Evolutionary conservation across 768 basidiomycete genomes (phyloP).

Genomic region (Porphyrellus cyaneotinctus): DNA sequence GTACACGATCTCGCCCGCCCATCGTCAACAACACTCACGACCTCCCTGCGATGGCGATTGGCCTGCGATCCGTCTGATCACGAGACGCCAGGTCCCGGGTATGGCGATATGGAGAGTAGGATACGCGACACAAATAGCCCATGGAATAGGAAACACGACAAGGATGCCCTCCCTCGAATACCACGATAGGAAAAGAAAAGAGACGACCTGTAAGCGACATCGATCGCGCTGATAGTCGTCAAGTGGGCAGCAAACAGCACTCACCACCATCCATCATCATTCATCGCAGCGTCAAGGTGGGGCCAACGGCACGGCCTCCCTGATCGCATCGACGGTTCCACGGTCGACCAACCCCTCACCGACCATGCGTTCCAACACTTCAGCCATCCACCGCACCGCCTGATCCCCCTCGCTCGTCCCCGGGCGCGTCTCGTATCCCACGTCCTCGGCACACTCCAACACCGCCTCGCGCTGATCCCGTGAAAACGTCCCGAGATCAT

Average conservation of each 20-base stretch:
- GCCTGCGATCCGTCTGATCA: no score
- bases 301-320: constrained; percentile 10
- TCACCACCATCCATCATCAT: not conserved
- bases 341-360: constrained; percentile 11
- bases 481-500: constrained; percentile 16
- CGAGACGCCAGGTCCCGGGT: no score
- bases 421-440: constrained; percentile 13
- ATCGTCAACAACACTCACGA: no score
- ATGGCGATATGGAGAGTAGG: no score
- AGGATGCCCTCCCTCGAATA: no score
- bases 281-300: not conserved
- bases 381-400: constrained; percentile 17
- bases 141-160: not conserved
- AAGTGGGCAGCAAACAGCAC: not conserved
- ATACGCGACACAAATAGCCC: not conserved
- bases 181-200: not conserved
- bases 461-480: constrained; percentile 27
- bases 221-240: not conserved
- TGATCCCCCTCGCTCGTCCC: constrained; percentile 1
- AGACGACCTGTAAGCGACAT: not conserved
- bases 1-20: no score
- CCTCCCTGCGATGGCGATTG: no score
- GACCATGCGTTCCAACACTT: constrained; percentile 17
- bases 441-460: constrained; percentile 25
- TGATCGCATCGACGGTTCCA: constrained; percentile 9